Conservation (phyloP, 495 filamentous ascomycete genomes). For the Letharia lupina region DNA sequence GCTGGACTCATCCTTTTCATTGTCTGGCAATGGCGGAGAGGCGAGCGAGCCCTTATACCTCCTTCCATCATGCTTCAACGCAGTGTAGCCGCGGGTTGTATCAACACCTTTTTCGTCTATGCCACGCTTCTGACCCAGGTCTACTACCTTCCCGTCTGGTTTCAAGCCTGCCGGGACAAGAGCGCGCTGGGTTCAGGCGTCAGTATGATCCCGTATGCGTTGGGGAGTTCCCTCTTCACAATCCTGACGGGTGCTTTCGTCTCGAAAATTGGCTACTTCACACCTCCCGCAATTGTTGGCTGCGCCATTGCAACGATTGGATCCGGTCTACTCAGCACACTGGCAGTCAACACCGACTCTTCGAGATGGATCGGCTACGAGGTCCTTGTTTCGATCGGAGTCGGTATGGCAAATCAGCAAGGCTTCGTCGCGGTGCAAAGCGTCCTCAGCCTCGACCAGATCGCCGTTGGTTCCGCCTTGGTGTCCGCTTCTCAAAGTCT, state of each 20-base stretch:
- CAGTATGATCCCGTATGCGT: background rate
- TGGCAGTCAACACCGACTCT: conserved; percentile 35
- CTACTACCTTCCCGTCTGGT: conserved; percentile 5
- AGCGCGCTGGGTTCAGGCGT: background rate
- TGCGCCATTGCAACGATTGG: conserved; percentile 11
- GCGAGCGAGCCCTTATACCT: background rate
- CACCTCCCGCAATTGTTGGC: conserved; percentile 14
- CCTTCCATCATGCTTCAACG: background rate
- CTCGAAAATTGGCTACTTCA: conserved; percentile 20
- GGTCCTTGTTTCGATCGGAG: conserved; percentile 33
- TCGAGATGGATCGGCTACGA: conserved; percentile 52
- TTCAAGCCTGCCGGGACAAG: background rate
- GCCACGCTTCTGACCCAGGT: background rate
- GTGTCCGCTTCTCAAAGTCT: conserved; percentile 31
- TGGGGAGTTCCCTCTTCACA: background rate
- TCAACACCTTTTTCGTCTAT: background rate
- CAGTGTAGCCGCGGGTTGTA: background rate
- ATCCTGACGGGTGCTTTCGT: conserved; percentile 9
- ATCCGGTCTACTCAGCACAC: conserved; percentile 47
- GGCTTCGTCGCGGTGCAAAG: conserved; percentile 35
- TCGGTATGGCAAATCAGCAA: conserved; percentile 18
- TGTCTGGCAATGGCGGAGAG: conserved; percentile 17
- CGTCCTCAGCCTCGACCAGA: conserved; percentile 14
- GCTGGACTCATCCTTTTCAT: background rate
- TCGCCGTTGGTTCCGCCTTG: conserved; percentile 29